Percentiles rank a stretch among this genome's conserved stretches.
Evolutionary conservation across 768 basidiomycete genomes (phyloP).

Genomic region (Arthromyces matolae): DNA sequence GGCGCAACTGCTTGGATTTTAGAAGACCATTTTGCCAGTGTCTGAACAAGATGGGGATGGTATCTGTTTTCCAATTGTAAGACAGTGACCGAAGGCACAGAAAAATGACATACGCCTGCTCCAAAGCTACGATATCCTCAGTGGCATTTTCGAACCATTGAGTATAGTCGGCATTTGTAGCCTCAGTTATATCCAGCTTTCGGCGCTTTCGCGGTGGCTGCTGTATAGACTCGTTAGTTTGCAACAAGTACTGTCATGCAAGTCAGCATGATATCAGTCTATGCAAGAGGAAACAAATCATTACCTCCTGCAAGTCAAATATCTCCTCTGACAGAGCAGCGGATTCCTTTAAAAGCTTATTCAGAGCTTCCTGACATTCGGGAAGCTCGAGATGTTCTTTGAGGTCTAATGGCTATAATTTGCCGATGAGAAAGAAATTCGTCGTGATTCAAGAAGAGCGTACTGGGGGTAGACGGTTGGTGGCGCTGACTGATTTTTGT

Average conservation of each 20-base stretch:
- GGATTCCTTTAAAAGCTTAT: constrained; percentile 59
- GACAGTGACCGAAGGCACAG: neutral
- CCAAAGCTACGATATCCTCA: constrained; percentile 39
- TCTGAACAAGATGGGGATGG: constrained; percentile 71
- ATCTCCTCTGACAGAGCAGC: constrained; percentile 61
- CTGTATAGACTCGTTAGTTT: constrained; percentile 41
- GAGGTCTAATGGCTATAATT: constrained; percentile 30
- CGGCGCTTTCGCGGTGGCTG: constrained; percentile 58
- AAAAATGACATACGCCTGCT: constrained; percentile 44
- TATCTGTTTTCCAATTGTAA: constrained; percentile 26
- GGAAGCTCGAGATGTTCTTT: constrained; percentile 33
- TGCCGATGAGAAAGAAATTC: neutral
- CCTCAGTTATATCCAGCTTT: constrained; percentile 33
- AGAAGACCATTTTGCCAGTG: constrained; percentile 89
- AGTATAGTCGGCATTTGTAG: constrained; percentile 26
- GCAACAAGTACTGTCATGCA: constrained; percentile 39
- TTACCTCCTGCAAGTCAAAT: constrained; percentile 65
- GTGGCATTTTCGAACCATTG: constrained; percentile 42
- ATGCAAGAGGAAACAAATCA: neutral
- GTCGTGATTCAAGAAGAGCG: constrained; percentile 19
- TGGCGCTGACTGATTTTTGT: constrained; percentile 70
- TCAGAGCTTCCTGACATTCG: constrained; percentile 42
- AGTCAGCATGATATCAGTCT: neutral
- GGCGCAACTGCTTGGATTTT: constrained; percentile 94
- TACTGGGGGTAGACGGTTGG: constrained; percentile 66